Evolutionary conservation across 2,329 filamentous ascomycete species (phyloP).

Genomic region (Thelonectria olida): DNA sequence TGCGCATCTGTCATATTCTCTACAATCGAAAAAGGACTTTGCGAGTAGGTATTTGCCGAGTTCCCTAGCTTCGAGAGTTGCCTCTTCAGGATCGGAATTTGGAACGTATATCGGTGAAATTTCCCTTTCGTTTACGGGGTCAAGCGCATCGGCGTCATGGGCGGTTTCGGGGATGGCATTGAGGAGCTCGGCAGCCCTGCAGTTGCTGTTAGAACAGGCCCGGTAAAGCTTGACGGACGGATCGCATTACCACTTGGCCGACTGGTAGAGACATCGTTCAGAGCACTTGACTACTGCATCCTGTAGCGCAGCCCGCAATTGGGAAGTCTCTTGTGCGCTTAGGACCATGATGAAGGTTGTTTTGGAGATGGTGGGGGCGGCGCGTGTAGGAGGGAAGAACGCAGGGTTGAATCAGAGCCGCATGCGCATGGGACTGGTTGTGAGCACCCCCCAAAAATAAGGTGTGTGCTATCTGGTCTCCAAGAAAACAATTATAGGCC

Average conservation of each 20-base stretch:
- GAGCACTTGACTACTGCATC: conserved; percentile 91
- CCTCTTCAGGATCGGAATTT: conserved; percentile 76
- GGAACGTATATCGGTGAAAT: conserved; percentile 59
- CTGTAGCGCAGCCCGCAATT: conserved; percentile 79
- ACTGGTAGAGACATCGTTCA: conserved; percentile 94
- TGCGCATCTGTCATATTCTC: conserved; percentile 93
- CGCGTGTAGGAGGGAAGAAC: conserved; percentile 4
- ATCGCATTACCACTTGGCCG: conserved; percentile 83
- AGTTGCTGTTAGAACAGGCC: conserved; percentile 25
- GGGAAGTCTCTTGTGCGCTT: conserved; percentile 64
- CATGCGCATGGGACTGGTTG: background rate
- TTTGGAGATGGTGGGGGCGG: conserved; percentile 26
- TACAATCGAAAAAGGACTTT: conserved; percentile 94
- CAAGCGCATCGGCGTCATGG: conserved; percentile 60
- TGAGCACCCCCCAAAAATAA: background rate
- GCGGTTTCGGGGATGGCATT: conserved; percentile 77
- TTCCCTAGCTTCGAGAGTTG: conserved; percentile 79
- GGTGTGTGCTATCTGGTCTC: too few relatives aligned
- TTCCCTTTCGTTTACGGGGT: conserved; percentile 47
- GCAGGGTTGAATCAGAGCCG: background rate
- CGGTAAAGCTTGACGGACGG: background rate
- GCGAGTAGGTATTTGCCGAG: conserved; percentile 86
- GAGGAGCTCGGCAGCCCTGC: conserved; percentile 92
- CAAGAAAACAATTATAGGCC: background rate
- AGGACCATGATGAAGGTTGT: conserved; percentile 59